Base-by-base conservation (phyloP, 805 yeast species). In the Candida sakaeoensis region DNA sequence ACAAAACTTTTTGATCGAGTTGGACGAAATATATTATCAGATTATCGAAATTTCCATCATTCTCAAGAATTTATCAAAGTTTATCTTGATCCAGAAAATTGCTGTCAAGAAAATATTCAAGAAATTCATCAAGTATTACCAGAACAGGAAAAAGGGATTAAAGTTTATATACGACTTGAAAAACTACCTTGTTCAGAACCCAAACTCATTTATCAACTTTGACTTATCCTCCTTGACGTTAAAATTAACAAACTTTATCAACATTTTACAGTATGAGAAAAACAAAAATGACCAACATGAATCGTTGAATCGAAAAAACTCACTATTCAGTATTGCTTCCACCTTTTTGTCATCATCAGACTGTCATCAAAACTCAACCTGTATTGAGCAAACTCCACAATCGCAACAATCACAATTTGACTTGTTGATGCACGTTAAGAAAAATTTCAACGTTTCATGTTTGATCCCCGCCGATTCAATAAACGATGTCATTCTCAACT, bases 31-130 rank as follows among this genome's bases (percentile, higher is more conserved):
- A 14, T 57, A 51, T 38, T 63, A 55, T 57, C 56, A 53, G 50
- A 37, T 78, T 65, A 53, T 68, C 63, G 53, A 68, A 53, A 36
- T 62, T 47, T 45, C 72, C 70, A 32, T 74, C 72, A 41, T 63
- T 51, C 63, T 84, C 19, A 85, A 82, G 50, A 75, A 80, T 45
- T 62, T 86, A 34, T 72, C 85, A n/a, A 70, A 87, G 45, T 86
- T 82, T 53, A 75, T 85, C 12, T 63, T 81, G 16, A 72, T 85
- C 6, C 95, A 86, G 54, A 80, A 81, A 52, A 79, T 87, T 2
- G 95, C 80, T 5, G 69, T 84, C 36, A 70, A 81, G 45, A 86
- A 86, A 61, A 71, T 86, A 36, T 67, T 86, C 51, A 86, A 87
- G 62, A 86, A 87, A 55, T 82, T 75, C 44, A 36, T 65, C 34